Evolutionary conservation across 306 rosid genomes (phyloP).

Genomic region (Crataegus laevigata): DNA sequence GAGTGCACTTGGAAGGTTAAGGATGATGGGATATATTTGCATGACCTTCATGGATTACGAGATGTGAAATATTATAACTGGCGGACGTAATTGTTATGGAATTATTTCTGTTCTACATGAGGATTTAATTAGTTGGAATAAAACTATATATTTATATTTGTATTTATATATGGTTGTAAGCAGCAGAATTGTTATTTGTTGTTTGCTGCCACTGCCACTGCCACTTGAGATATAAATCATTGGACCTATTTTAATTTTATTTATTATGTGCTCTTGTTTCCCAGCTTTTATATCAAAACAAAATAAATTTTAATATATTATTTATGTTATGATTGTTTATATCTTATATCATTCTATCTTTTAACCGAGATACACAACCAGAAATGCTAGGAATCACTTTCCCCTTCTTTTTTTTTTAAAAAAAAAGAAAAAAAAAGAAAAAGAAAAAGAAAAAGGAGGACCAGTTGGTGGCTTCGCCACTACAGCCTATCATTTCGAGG

Average conservation of each 20-base stretch:
- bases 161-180: not conserved
- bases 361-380: not conserved
- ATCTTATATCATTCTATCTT: not conserved
- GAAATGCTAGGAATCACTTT: too few species aligned
- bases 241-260: not conserved
- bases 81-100: not conserved
- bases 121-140: not conserved
- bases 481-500: rapidly evolving
- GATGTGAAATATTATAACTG: not conserved
- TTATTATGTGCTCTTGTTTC: not conserved
- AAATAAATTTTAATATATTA: too few species aligned
- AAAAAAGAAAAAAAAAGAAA: too few species aligned
- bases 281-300: too few species aligned
- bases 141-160: not conserved
- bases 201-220: not conserved
- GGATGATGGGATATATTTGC: not conserved
- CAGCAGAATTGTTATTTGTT: not conserved
- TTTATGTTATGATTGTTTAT: not conserved
- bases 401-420: too few species aligned
- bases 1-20: not conserved
- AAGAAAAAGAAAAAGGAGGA: too few species aligned
- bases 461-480: too few species aligned
- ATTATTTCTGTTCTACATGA: not conserved
- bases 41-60: not conserved
- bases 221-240: not conserved